Evolutionary conservation across 2,329 filamentous ascomycete species (phyloP), one percentile per base, ranked within the genome.

Genomic region (Fusarium oxysporum): DNA sequence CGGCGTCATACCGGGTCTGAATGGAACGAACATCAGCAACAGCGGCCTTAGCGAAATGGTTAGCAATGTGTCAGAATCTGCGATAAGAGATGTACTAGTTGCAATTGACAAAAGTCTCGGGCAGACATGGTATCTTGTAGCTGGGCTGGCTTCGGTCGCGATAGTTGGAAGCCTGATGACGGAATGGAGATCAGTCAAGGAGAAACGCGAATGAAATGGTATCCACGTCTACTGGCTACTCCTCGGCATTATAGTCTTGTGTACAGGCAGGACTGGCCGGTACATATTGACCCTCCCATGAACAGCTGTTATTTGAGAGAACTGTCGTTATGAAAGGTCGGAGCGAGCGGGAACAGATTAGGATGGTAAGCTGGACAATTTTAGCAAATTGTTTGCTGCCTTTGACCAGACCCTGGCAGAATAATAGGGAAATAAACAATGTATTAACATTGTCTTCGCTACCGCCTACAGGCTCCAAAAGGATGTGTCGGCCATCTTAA

Each of bases 141-240:
- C 50, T 33, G 70, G 70, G 2, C 13, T 73, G 10, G 61, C 70
- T 9, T 73, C 61, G 4, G 21, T 44, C 6, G 57, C 61, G 1
- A 67, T 73, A 23, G 25, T 73, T 21, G 65, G 70, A 4, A 67
- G 65, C 13, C 17, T 73, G 9, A 45, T 62, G 40, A 58, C 54
- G 1, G 70, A 70, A 32, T 73, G 70, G 70, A 38, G 55, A 41
- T 73, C 65, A 3, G 61, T 73, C 0, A 72, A 66, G 25, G 19
- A 59, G 32, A 67, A 67, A 21, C 53, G 45, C 4, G 43, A 61
- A 13, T 55, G 10, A 41, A 13, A 3, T 5, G 6, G 14, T 5
- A 13, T 7, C 3, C n/a, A 33, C 2, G 13, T 16, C 13, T n/a
- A 0, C 19, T 47, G 9, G 19, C 19, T 21, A 6, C 45, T 6